Evolutionary conservation across 2,329 filamentous ascomycete genomes (phyloP), one percentile per base, ranked within the genome.

Genomic region (Fusarium sp.): DNA sequence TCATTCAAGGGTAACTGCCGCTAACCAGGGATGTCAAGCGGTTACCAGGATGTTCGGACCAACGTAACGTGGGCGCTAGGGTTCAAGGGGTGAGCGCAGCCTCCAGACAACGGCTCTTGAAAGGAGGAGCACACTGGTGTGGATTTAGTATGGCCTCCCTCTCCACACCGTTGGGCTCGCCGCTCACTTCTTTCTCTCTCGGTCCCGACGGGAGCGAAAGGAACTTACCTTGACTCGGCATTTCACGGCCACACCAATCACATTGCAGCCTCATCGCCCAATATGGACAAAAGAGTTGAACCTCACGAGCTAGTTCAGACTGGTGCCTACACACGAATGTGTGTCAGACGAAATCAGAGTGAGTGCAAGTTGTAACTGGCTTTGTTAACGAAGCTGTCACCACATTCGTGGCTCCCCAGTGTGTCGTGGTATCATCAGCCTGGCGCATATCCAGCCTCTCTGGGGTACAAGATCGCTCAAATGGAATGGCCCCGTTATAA

Each of bases 171-270:
- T 76, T 78, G 71, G 73, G 66, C 45, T 63, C 56, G 63, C 18
- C 56, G 63, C 60, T 57, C 36, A 48, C 41, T 36, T 41, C 42
- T 28, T 44, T 65, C 66, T 68, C 63, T 60, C 66, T 77, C 76
- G 76, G 76, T 77, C 76, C 76, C 76, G 76, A 76, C 76, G 76
- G 76, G 76, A 78, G 53, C 69, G 61, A 69, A 63, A 57, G 59
- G 57, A 63, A 69, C 63, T 57, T 69, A 53, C 55, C 68, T 72
- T 76, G 73, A 77, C 75, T 78, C 76, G 73, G 58, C 45, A 66
- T 48, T 57, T 64, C 56, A 35, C 38, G 66, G 50, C 66, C 54
- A 71, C 63, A 50, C 76, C 74, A 78, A 78, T 78, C 57, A 69
- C 47, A 63, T 39, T 61, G 44, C 32, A 54, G 30, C 17, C n/a